Evolutionary conservation across 768 basidiomycete species (phyloP), one percentile per base, ranked within the genome.

Genomic region (Lepiota brunneoincarnata): DNA sequence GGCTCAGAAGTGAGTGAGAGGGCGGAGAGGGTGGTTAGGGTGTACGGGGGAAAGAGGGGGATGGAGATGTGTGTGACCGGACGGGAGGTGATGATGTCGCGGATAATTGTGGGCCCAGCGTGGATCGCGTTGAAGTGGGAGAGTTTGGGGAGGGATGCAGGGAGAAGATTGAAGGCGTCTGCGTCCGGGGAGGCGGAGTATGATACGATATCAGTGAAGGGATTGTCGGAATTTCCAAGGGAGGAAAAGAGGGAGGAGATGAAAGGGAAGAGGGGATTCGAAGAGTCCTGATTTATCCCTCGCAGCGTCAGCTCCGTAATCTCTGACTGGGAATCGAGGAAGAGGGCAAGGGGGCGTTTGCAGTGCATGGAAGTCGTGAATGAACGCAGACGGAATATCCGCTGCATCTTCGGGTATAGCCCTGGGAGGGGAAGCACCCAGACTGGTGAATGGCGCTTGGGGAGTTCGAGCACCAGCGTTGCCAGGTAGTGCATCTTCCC

Each of bases 281-380:
- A 45, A 12, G 52, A 45, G 24, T 67, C 71, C 50, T 71, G 67
- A 53, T 75, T 74, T 57, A 77, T 76, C 0, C 83, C 83, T 18
- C 82, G 72, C 20, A 86, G 72, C 11, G 79, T 79, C 49, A 87
- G 72, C 21, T 86, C 79, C 36, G 63, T 61, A 56, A 87, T 69
- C 23, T 62, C 57, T 4, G 67, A 68, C 64, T 86, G 84, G 0
- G 69, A 66, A 51, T 75, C 78, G 50, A 87, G 71, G 64, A 86
- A 83, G 7, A 59, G 52, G 0, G 79, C 79, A 12, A 87, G 71
- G 3, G 67, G 61, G 3, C 63, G 58, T 37, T 78, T 75, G 60
- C 76, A 83, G n/a, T 76, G 74, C 66, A 84, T 75, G 15, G 83
- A 81, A 0, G 82, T 84, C 9, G 78, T 72, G 59, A 86, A 74